A percentile compares a stretch with the other conserved stretches of the same genome.
Evolutionary conservation across 1,284 basidiomycete genomes (phyloP).

Genomic region (Boletus mariae): DNA sequence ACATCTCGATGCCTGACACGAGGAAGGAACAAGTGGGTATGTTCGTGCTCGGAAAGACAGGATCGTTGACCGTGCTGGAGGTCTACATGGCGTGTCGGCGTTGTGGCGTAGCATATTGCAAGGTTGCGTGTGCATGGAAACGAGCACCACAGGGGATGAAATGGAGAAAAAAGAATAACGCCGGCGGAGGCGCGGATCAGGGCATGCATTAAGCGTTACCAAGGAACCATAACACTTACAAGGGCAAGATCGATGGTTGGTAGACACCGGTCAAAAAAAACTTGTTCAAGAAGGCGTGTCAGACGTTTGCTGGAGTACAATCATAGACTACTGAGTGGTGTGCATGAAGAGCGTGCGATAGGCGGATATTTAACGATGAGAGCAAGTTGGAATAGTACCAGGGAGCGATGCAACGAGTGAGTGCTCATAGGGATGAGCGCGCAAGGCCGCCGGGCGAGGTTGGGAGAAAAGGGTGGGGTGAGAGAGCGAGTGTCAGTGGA

Average conservation of each 20-base stretch:
- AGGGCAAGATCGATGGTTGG: conserved; percentile 62
- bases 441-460: too few relatives aligned
- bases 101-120: neutral
- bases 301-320: too few relatives aligned
- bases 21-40: conserved; percentile 58
- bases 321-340: too few relatives aligned
- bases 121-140: neutral
- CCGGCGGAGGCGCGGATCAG: conserved; percentile 1
- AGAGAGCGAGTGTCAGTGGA: too few relatives aligned
- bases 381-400: too few relatives aligned
- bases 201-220: neutral
- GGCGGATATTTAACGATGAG: too few relatives aligned
- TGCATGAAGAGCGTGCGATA: too few relatives aligned
- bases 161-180: neutral
- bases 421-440: too few relatives aligned
- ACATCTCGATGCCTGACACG: conserved; percentile 52
- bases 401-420: too few relatives aligned
- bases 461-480: too few relatives aligned
- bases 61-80: conserved; percentile 42
- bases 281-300: conserved; percentile 52
- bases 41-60: conserved; percentile 50
- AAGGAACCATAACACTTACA: conserved; percentile 32
- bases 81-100: conserved; percentile 38
- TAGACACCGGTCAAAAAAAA: conserved; percentile 52
- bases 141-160: neutral